These are phyloP conservation scores for Coniochaeta hoffmannii DNA, from an alignment of 2,329 filamentous ascomycete species.

Conservation along the genomic window DNA sequence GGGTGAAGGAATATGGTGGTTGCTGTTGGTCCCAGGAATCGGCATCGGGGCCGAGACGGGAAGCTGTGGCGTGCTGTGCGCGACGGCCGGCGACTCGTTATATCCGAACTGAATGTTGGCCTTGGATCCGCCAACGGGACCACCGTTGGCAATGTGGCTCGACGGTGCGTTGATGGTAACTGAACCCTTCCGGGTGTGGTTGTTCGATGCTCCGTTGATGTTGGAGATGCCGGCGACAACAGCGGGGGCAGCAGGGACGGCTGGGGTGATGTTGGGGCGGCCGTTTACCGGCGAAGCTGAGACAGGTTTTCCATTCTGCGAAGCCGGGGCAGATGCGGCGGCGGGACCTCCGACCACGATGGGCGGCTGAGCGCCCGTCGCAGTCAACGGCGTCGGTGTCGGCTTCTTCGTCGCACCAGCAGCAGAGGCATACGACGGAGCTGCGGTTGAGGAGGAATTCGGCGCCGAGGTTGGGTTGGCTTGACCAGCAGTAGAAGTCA, in stretches of 20 bases:
- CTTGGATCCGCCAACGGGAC: slow-evolving; percentile 49
- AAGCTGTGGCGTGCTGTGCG: slow-evolving; percentile 59
- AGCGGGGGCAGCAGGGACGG: slow-evolving; percentile 53
- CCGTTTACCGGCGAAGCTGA: slow-evolving; percentile 79
- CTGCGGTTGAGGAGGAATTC: slow-evolving; percentile 46
- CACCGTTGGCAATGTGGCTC: slow-evolving; percentile 71
- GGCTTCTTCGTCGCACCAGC: slow-evolving; percentile 57
- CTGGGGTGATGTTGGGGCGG: slow-evolving; percentile 63
- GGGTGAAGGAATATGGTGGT: slow-evolving; percentile 62
- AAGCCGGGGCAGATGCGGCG: slow-evolving; percentile 37
- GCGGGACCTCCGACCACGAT: slow-evolving; percentile 40
- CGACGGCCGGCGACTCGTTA: slow-evolving; percentile 57
- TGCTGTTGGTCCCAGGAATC: slow-evolving; percentile 58
- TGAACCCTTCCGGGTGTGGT: slow-evolving; percentile 80
- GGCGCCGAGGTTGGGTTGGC: slow-evolving; percentile 49
- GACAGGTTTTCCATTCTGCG: slow-evolving; percentile 56
- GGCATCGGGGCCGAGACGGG: slow-evolving; percentile 48
- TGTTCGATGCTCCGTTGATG: slow-evolving; percentile 61
- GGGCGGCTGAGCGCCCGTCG: slow-evolving; percentile 48
- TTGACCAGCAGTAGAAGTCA: slow-evolving; percentile 54
- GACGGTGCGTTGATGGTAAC: slow-evolving; percentile 83
- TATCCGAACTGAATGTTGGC: slow-evolving; percentile 74
- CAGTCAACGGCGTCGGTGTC: slow-evolving; percentile 52
- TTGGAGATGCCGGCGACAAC: slow-evolving; percentile 52
- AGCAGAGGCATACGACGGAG: slow-evolving; percentile 62